Evolutionary conservation across 2,329 filamentous ascomycete species (phyloP), one percentile per base, ranked within the genome.

Genomic region (Colletotrichum graminicola): DNA sequence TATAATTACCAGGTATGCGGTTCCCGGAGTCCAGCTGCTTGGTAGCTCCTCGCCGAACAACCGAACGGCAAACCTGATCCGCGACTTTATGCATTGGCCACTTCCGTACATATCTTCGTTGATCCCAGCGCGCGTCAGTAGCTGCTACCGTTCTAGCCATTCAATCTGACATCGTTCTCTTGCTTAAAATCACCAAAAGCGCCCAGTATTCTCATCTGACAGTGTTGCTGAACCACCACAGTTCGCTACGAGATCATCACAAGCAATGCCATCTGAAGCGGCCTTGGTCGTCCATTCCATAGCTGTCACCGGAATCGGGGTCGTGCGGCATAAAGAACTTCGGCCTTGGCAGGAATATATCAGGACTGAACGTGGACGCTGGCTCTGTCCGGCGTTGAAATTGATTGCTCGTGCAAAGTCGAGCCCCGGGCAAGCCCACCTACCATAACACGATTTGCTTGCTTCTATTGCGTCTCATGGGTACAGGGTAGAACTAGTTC

Each of bases 191-290:
- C n/a, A 29, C 23, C 21, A 16, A 32, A 32, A 34, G 23, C 65
- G 23, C 69, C 41, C 65, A 29, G 47, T 57, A 65, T 72, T 72
- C 45, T 64, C 69, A 72, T 69, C 69, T 69, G 69, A 71, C 57
- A 36, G 60, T 47, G 14, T 52, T 56, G 49, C 23, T 49, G 65
- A 18, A 54, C 56, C 57, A 47, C 34, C 52, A 29, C 68, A 59
- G 36, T 63, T 60, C 45, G 68, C 47, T 36, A 72, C 39, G 65
- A 72, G 65, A 57, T 68, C 57, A 64, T 68, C 23, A 26, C 54
- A 8, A 49, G 5, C 32, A 54, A 62, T 54, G 66, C 65, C 69
- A 49, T 72, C 69, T 68, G 69, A 69, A 72, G 41, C 39, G 26
- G 16, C 5, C 8, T 14, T 32, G 14, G 52, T 49, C 60, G 64